These are phyloP conservation scores for Raphanus sativus DNA, from an alignment of 345 rosid species.

Conservation along the genomic window DNA sequence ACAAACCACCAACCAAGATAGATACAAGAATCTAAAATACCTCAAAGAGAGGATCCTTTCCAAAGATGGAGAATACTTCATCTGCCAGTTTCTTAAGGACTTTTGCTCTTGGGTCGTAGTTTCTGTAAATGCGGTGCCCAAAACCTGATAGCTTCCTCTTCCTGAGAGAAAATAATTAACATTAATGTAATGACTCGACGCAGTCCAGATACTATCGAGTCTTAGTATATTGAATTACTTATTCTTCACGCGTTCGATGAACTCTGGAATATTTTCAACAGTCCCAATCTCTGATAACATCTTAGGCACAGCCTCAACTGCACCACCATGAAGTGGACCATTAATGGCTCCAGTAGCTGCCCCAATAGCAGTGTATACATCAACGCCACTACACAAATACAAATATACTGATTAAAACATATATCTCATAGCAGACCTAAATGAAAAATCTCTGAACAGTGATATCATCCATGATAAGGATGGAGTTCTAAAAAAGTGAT, in stretches of 20 bases:
- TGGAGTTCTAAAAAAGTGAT: background rate
- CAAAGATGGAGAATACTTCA: slow-evolving; percentile 91
- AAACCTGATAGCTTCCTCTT: slow-evolving; percentile 92
- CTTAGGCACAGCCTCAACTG: slow-evolving; percentile 90
- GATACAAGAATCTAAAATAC: slow-evolving; percentile 38
- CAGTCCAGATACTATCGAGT: background rate
- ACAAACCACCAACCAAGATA: background rate
- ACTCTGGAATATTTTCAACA: slow-evolving; percentile 84
- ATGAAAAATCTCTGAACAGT: background rate
- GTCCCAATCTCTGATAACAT: slow-evolving; percentile 83
- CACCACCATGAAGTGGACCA: slow-evolving; percentile 98
- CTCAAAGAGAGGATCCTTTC: slow-evolving; percentile 93
- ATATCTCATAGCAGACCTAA: background rate
- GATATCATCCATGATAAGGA: background rate
- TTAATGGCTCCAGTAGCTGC: slow-evolving; percentile 89
- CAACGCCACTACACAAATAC: slow-evolving; percentile 66
- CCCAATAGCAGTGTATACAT: slow-evolving; percentile 82
- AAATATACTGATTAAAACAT: background rate
- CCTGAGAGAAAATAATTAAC: slow-evolving; percentile 33
- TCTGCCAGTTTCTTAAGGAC: slow-evolving; percentile 80
- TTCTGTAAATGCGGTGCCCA: slow-evolving; percentile 95
- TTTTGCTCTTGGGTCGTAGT: slow-evolving; percentile 87
- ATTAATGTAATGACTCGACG: background rate
- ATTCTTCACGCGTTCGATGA: slow-evolving; percentile 83
- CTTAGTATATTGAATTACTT: slow-evolving; percentile 40